A percentile compares a stretch with the other conserved stretches of the same genome.
Evolutionary conservation across 257 asterid species (phyloP).

Genomic region (Nicotiana otophora): DNA sequence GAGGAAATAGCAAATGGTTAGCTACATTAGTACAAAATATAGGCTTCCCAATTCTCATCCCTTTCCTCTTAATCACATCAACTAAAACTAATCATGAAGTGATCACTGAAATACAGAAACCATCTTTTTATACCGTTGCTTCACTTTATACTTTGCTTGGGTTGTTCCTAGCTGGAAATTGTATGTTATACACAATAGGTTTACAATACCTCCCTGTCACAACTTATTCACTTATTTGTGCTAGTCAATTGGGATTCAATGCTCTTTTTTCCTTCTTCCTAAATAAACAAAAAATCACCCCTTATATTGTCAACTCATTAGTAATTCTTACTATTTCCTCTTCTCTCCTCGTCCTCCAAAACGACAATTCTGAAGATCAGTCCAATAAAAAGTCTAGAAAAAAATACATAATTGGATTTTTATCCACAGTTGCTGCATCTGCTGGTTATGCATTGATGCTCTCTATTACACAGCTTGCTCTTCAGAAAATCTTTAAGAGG

Average conservation of each 20-base stretch:
- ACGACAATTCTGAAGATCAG: conserved; percentile 30
- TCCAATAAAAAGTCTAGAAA: conserved; percentile 9
- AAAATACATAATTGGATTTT: conserved; percentile 21
- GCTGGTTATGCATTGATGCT: conserved; percentile 31
- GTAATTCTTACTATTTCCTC: conserved; percentile 51
- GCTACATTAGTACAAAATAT: conserved; percentile 50
- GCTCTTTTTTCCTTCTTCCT: conserved; percentile 46
- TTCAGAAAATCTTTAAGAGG: conserved; percentile 35
- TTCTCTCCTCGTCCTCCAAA: conserved; percentile 44
- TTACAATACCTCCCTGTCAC: conserved; percentile 46
- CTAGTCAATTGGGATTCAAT: conserved; percentile 53
- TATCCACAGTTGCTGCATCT: conserved; percentile 36
- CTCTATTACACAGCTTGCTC: conserved; percentile 33
- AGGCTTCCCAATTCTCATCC: conserved; percentile 66
- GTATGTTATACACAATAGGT: conserved; percentile 41
- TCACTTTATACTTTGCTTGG: conserved; percentile 34
- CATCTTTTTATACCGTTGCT: conserved; percentile 10
- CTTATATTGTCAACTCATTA: conserved; percentile 36
- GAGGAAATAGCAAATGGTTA: conserved; percentile 69
- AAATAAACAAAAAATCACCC: conserved; percentile 41
- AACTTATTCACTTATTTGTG: conserved; percentile 40
- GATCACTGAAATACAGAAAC: background rate
- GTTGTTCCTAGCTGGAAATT: conserved; percentile 21
- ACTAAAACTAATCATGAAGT: background rate
- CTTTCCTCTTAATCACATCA: conserved; percentile 37